Evolutionary conservation across 116 monocot genomes (phyloP).

Genomic region (Phalaenopsis hybrid): DNA sequence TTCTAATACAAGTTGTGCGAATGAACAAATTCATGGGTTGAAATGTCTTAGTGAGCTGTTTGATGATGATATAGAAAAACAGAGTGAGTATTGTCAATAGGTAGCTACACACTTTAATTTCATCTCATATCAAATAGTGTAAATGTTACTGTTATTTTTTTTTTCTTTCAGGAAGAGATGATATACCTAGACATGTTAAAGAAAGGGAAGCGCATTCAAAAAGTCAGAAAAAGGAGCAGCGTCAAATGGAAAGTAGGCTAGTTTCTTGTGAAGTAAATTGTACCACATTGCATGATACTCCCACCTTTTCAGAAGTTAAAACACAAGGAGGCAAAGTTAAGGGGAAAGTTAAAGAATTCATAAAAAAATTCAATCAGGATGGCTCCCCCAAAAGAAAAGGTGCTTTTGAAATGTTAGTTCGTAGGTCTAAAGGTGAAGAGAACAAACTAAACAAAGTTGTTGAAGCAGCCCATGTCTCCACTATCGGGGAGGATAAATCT

Average conservation of each 20-base stretch:
- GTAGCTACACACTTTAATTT: background rate
- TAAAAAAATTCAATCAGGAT: constrained; percentile 70
- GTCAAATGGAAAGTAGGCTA: constrained; percentile 6
- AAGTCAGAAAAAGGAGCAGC: constrained; percentile 9
- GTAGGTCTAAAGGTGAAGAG: constrained; percentile 35
- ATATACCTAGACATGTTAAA: constrained; percentile 10
- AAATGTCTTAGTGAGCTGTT: constrained; percentile 23
- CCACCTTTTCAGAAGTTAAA: constrained; percentile 33
- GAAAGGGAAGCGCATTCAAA: constrained; percentile 15
- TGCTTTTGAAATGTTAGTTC: constrained; percentile 22
- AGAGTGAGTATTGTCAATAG: constrained; percentile 16
- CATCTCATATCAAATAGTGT: background rate
- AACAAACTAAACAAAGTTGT: constrained; percentile 24
- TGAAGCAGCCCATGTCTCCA: constrained; percentile 12
- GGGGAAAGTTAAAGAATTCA: constrained; percentile 77
- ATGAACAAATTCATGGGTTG: constrained; percentile 10
- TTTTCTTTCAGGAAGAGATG: constrained; percentile 25
- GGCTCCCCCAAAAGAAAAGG: constrained; percentile 33
- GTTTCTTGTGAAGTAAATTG: constrained; percentile 8
- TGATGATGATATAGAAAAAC: constrained; percentile 21
- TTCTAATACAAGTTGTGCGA: background rate
- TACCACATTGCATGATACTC: constrained; percentile 2
- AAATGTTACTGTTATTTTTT: background rate
- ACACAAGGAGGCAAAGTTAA: constrained; percentile 31
- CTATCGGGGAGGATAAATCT: constrained; percentile 16